Evolutionary conservation across 2,329 filamentous ascomycete species (phyloP), one percentile per base, ranked within the genome.

Genomic region (Fusarium continuum): DNA sequence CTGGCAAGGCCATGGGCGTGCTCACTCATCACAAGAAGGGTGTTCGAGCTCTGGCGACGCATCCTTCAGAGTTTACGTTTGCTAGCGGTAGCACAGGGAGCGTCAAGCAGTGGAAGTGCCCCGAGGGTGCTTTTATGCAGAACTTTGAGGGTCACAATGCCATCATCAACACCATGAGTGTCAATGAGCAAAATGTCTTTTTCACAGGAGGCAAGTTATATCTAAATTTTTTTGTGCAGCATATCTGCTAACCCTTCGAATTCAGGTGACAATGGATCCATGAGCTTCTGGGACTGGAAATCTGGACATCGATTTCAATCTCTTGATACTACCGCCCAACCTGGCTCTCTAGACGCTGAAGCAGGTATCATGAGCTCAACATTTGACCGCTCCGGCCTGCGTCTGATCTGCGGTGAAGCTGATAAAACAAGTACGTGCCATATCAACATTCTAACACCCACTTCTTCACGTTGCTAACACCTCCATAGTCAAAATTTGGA

Each of bases 101-200:
- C 74, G 97, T 99, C 79, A 99, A 99, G 82, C 95, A 99, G 79
- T 99, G 95, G 94, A 97, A 98, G 76, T 98, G 93, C 68, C 96
- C 96, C 2, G 93, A 97, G 74, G 96, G 94, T 31, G 92, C 92
- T 14, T 98, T 99, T 75, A 99, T 99, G 95, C 93, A 97, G 77
- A 98, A 98, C 74, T 98, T 98, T 72, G 92, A 97, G 36, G 94
- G 94, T 5, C 94, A 98, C 73, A 97, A 97, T 72, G 87, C 92
- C 58, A 96, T 99, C 75, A 94, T 99, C 80, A 99, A 99, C 78
- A 93, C 93, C 0, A 80, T 99, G 39, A 86, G 92, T 36, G 93
- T 95, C 26, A 99, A 99, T 75, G 91, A 96, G 71, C 92, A 97
- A 74, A 95, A 97, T 70, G 92, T 98, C 14, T 79, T 99, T 56